These are phyloP conservation scores for Phytopythium aichiense DNA, from an alignment of 352 stramenopile species.

Conservation along the genomic window DNA sequence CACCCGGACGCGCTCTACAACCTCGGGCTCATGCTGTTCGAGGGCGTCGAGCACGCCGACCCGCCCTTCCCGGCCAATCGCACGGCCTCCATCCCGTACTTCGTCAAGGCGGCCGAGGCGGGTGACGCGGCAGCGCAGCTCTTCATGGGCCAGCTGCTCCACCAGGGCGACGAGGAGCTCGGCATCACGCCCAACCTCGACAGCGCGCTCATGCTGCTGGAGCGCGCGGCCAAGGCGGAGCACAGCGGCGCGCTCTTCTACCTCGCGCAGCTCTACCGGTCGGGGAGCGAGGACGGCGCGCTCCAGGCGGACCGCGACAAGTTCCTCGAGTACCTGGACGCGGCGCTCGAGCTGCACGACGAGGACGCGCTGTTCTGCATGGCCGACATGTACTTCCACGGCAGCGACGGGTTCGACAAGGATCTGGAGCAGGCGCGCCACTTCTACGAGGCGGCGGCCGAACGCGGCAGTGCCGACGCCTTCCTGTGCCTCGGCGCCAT, in stretches of 20 bases:
- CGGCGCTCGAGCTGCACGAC: conserved; percentile 54
- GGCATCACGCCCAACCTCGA: conserved; percentile 54
- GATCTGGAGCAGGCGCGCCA: conserved; percentile 60
- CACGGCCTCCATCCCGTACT: conserved; percentile 63
- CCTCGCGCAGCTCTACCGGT: conserved; percentile 84
- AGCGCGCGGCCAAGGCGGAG: conserved; percentile 62
- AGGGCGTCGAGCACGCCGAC: conserved; percentile 67
- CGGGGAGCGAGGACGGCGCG: conserved; percentile 47
- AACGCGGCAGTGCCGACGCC: conserved; percentile 62
- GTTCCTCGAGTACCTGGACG: conserved; percentile 65
- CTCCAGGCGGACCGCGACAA: conserved; percentile 44
- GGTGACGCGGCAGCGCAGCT: conserved; percentile 80
- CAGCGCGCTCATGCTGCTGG: conserved; percentile 73
- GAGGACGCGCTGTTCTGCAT: conserved; percentile 81
- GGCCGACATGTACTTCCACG: conserved; percentile 84
- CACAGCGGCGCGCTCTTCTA: conserved; percentile 79
- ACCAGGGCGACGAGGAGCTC: conserved; percentile 69
- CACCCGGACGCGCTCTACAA: conserved; percentile 84
- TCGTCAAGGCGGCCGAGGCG: conserved; percentile 69
- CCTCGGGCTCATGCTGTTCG: conserved; percentile 73
- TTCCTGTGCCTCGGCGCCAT: conserved; percentile 79
- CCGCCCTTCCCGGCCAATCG: conserved; percentile 60
- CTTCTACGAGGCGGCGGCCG: conserved; percentile 71
- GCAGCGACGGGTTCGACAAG: conserved; percentile 68
- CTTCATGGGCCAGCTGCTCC: conserved; percentile 82